Percentiles rank a stretch among this genome's conserved stretches.
phyloP scores from a whole-genome alignment of 2,329 filamentous ascomycete genomes.

The Hypoxylon sp. region DNA sequence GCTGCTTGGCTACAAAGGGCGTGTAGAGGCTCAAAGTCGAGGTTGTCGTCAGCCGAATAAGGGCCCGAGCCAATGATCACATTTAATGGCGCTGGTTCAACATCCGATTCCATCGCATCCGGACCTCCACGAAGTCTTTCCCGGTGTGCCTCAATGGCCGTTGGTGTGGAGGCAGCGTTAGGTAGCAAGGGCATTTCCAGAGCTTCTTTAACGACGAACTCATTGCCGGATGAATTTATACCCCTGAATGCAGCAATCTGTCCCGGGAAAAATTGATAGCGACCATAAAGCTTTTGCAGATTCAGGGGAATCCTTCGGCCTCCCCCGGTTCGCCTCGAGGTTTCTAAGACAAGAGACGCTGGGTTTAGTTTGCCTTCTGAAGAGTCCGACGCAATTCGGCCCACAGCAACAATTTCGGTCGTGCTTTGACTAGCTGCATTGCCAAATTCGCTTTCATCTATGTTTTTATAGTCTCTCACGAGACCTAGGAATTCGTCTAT shows the following conservation, averaged over 20 bases:
- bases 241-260: conserved; percentile 92
- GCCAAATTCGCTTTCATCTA: conserved; percentile 87
- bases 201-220: conserved; percentile 84
- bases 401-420: conserved; percentile 88
- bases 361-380: conserved; percentile 88
- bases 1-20: conserved; percentile 84
- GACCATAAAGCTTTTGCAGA: conserved; percentile 73
- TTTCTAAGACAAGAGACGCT: conserved; percentile 89
- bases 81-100: conserved; percentile 76
- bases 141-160: conserved; percentile 76
- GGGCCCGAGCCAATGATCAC: conserved; percentile 87
- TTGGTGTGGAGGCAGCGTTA: conserved; percentile 77
- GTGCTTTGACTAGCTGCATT: conserved; percentile 89
- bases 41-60: conserved; percentile 92
- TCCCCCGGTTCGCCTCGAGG: conserved; percentile 84
- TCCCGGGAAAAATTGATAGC: conserved; percentile 90
- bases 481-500: conserved; percentile 90
- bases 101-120: conserved; percentile 73
- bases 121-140: conserved; percentile 76
- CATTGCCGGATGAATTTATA: conserved; percentile 86
- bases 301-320: conserved; percentile 86
- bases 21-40: conserved; percentile 89
- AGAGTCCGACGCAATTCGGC: conserved; percentile 90
- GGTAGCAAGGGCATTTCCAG: conserved; percentile 81
- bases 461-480: conserved; percentile 79